Base-by-base conservation (phyloP, 805 yeast species). In the Starmerella roubikii region DNA sequence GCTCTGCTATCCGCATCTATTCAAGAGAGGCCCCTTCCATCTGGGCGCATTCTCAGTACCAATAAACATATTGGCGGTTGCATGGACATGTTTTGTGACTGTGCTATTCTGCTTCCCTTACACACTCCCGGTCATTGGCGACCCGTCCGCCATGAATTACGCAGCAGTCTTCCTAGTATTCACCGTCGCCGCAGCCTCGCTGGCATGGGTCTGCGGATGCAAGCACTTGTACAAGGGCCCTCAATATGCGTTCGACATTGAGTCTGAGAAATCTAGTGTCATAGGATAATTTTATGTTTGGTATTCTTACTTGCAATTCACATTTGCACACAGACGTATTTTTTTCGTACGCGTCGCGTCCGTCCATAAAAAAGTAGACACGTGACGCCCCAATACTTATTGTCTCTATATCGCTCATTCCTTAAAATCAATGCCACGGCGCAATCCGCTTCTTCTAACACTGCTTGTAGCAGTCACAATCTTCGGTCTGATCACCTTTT, bases 1-100 rank as follows among this genome's bases (percentile, higher is more conserved):
- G 54, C 68, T 74, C 49, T 66, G 78, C 2, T 69, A 66, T 50
- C 69, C 76, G 3, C 58, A 69, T 37, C 59, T 67, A 25, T 75
- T 76, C 60, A 58, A 60, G 45, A 71, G 70, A 3, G 84, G 84
- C 3, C 82, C 82, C 5, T 76, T 79, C 75, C 62, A 68, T 54
- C 61, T 77, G 43, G 84, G 84, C n/a, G 55, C 51, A 35, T 66
- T 56, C 46, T 44, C 51, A 9, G 11, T 15, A 7, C 16, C 34
- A 11, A 34, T 48, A 22, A 50, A 49, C 36, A 3, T 21, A 13
- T 45, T 42, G 39, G 46, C 51, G 6, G 23, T 39, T 18, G 17
- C 45, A 11, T 52, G 54, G 55, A 45, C 49, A 3, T 20, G 37
- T 4, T 52, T 49, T 35, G 53, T 43, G 15, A 43, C 47, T 11